phyloP scores from a whole-genome alignment of 108 stramenopile genomes.

The Cyclotella baltica region DNA sequence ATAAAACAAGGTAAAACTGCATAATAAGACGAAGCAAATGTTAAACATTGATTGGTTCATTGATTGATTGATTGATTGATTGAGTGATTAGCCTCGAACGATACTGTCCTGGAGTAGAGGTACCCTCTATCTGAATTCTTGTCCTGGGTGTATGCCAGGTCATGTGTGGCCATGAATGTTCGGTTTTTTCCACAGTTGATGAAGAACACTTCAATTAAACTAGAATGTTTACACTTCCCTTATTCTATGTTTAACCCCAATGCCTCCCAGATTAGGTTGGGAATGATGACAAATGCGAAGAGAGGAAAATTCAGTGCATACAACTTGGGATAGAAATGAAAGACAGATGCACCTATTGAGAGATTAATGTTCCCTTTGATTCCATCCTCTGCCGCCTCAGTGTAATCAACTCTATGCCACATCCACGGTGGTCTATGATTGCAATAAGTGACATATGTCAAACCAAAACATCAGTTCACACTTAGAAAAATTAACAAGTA shows the following conservation, averaged over 20 bases:
- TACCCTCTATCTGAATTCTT: too few species aligned
- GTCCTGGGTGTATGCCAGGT: too few species aligned
- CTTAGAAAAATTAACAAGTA: background rate
- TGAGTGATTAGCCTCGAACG: too few species aligned
- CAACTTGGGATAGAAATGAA: constrained; percentile 84
- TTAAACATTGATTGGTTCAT: too few species aligned
- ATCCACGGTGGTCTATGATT: constrained; percentile 62
- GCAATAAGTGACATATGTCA: background rate
- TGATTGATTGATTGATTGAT: too few species aligned
- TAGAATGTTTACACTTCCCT: too few species aligned
- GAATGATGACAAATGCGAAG: constrained; percentile 77
- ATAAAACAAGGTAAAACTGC: too few species aligned
- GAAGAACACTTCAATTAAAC: too few species aligned
- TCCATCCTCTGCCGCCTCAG: background rate
- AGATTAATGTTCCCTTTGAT: constrained; percentile 22
- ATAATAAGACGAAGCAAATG: too few species aligned
- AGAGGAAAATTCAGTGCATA: constrained; percentile 70
- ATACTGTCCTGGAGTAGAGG: too few species aligned
- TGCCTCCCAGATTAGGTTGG: constrained; percentile 77
- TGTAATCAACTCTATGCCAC: constrained; percentile 90
- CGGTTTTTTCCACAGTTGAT: too few species aligned
- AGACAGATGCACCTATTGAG: constrained; percentile 84
- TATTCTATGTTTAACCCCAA: constrained; percentile 65
- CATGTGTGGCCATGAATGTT: too few species aligned
- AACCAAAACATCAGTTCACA: background rate